Evolutionary conservation across 495 filamentous ascomycete genomes (phyloP).

Genomic region (Letharia lupina): DNA sequence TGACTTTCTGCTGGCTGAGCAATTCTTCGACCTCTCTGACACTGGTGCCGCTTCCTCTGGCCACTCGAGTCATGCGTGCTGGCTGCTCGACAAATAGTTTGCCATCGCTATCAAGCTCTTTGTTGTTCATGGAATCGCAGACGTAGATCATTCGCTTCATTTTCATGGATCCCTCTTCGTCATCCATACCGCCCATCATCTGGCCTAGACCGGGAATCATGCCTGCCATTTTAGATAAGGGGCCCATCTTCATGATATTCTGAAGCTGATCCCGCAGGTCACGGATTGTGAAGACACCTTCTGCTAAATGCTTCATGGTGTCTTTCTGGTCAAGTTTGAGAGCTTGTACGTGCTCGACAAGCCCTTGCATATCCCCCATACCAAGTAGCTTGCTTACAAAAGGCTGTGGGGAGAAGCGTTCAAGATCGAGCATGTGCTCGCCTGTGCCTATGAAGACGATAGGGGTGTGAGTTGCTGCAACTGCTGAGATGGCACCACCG

Average conservation of each 20-base stretch:
- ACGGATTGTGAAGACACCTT: constrained; percentile 90
- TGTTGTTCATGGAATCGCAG: constrained; percentile 93
- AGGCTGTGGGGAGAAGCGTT: constrained; percentile 81
- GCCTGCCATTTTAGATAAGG: constrained; percentile 91
- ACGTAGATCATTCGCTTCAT: constrained; percentile 98
- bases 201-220: constrained; percentile 95
- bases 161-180: constrained; percentile 87
- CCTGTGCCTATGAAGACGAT: constrained; percentile 98
- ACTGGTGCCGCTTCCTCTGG: constrained; percentile 76
- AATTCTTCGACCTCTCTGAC: constrained; percentile 96
- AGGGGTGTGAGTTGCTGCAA: constrained; percentile 91
- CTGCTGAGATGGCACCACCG: constrained; percentile 96
- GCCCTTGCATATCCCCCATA: constrained; percentile 92
- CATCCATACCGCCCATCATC: constrained; percentile 91
- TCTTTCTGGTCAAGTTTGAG: constrained; percentile 96
- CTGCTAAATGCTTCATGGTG: constrained; percentile 95
- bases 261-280: constrained; percentile 91
- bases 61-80: constrained; percentile 87
- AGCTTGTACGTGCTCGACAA: constrained; percentile 96
- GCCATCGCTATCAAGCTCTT: constrained; percentile 89
- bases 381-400: constrained; percentile 89
- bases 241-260: constrained; percentile 99
- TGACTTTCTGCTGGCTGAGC: constrained; percentile 96
- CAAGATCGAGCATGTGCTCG: constrained; percentile 92
- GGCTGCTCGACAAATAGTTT: constrained; percentile 91